Base-by-base conservation (phyloP, 805 yeast genomes). In the Candida ortonii region DNA sequence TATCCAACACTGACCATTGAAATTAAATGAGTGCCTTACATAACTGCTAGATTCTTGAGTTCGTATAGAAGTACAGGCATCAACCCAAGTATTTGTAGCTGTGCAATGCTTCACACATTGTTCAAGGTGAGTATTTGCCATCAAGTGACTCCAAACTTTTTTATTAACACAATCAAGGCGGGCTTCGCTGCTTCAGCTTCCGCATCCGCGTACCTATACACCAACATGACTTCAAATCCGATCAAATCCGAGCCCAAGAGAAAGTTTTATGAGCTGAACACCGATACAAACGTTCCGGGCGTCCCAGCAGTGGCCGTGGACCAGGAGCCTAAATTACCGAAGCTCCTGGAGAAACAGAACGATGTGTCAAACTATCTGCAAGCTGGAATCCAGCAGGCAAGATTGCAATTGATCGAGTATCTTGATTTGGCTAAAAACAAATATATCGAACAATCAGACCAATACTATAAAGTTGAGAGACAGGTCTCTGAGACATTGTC, bases 401-500 rank as follows among this genome's bases (percentile, higher is more conserved):
- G 94, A 59, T 61, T 67, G 34, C 49, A 61, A 32, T 50, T 72
- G 4, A 47, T 55, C 16, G 53, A 47, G 4, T 59, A 57, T 24
- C 54, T 65, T 23, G 44, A 59, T n/a, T 22, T 44, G 6, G 66
- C 66, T 6, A 65, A 65, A 36, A 33, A 43, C 14, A 64, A 62
- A 25, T 59, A 76, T 34, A 71, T 78, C 43, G 62, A 61, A 12
- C 67, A 69, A 6, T 70, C 80, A 35, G 53, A 67, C 23, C 63
- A 65, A 30, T 80, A 75, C 47, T 71, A 78, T 48, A 57, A 62
- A 16, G 69, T 72, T 4, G 96, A 86, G 62, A 71, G 80, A 50
- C 63, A 70, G 36, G 77, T 84, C 32, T 71, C 84, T 7, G 55
- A 67, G 19, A 80, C 90, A 1, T 57, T 84, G 8, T 68, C 88